Conservation (phyloP, 345 rosid species). For the Pistacia atlantica region DNA sequence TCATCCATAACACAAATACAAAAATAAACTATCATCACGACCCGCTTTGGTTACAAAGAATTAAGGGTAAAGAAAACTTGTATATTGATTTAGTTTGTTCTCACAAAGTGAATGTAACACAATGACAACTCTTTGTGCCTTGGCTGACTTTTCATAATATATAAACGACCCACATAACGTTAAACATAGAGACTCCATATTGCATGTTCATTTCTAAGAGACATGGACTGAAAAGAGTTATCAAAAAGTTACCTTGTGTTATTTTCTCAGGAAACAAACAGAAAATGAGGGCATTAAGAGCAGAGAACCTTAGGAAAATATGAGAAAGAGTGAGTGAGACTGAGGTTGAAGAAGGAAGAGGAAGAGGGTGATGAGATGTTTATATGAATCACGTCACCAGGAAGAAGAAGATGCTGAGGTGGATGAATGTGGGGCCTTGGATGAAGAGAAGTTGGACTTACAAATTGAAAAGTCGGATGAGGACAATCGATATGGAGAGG, state of each 20-base stretch:
- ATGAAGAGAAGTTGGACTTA: neutral
- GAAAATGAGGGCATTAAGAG: constrained; percentile 4
- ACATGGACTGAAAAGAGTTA: neutral
- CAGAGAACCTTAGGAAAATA: constrained; percentile 11
- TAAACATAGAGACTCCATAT: neutral
- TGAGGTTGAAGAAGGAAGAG: neutral
- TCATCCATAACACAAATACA: neutral
- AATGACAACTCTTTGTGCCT: neutral
- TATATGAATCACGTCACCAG: constrained; percentile 16
- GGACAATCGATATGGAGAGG: too few species aligned
- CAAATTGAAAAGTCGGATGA: too few species aligned
- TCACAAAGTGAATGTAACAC: neutral
- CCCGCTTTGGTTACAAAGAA: neutral
- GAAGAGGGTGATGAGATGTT: constrained; percentile 1
- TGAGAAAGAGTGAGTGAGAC: neutral
- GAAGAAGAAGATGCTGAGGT: constrained; percentile 1
- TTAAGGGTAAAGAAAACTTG: neutral
- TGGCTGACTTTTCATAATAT: neutral
- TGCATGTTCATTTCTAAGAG: constrained; percentile 1
- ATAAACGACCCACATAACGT: neutral
- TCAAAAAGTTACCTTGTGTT: constrained; percentile 12
- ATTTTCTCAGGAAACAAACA: constrained; percentile 17
- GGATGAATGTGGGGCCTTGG: neutral
- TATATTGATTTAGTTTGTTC: neutral
- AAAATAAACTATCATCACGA: neutral